These are phyloP conservation scores for Lumnitzera racemosa DNA, from an alignment of 345 rosid species.

Conservation along the genomic window DNA sequence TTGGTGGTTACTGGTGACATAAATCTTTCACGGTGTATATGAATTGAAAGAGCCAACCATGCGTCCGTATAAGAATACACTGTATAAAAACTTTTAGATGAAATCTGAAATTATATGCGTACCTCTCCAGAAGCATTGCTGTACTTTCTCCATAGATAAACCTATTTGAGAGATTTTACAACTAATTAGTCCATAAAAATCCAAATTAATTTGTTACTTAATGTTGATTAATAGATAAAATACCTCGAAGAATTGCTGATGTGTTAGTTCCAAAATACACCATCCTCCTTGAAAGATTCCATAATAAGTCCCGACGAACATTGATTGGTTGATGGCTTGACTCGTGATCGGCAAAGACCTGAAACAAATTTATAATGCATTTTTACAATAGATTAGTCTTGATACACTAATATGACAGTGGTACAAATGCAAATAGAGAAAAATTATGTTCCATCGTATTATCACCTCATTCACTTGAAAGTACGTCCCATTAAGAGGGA, in stretches of 20 bases:
- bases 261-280: slow-evolving; percentile 42
- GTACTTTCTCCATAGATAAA: slow-evolving; percentile 10
- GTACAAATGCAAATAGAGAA: not conserved
- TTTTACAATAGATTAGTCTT: not conserved
- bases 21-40: too few relatives aligned
- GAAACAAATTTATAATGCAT: not conserved
- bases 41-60: too few relatives aligned
- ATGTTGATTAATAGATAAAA: not conserved
- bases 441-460: not conserved
- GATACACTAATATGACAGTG: not conserved
- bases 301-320: slow-evolving; percentile 28
- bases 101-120: slow-evolving; percentile 1
- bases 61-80: not conserved
- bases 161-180: slow-evolving; percentile 1
- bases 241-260: slow-evolving; percentile 35
- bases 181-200: not conserved
- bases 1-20: too few relatives aligned
- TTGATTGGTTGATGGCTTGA: slow-evolving; percentile 32
- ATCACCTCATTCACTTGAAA: slow-evolving; percentile 72
- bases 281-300: slow-evolving; percentile 23
- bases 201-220: too few relatives aligned
- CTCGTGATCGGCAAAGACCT: slow-evolving; percentile 76
- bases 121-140: slow-evolving; percentile 34
- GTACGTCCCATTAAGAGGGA: slow-evolving; percentile 78
- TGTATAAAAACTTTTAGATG: not conserved